phyloP scores from a whole-genome alignment of 2,329 filamentous ascomycete species.

The Botrytis galanthina region DNA sequence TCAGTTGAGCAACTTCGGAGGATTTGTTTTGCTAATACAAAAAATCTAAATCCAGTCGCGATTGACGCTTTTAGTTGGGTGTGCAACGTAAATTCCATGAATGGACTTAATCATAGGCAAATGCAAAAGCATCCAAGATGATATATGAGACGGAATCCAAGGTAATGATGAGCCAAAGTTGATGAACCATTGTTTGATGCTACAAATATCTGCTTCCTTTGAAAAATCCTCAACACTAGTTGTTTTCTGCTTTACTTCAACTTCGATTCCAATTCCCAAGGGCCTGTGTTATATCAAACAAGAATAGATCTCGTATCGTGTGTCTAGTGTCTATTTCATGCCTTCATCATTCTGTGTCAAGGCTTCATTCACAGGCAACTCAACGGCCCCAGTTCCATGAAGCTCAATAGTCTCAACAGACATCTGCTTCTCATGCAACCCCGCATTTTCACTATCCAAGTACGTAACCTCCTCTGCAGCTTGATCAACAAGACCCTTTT shows the following conservation, averaged over 20 bases:
- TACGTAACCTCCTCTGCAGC: background rate
- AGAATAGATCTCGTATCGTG: background rate
- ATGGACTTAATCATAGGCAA: no score
- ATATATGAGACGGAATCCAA: background rate
- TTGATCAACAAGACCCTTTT: background rate
- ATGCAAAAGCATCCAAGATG: no score
- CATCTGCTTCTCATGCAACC: background rate
- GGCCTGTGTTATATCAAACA: background rate
- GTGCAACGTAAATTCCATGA: background rate
- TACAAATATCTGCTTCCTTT: background rate
- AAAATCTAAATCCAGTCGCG: background rate
- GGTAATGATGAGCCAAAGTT: background rate
- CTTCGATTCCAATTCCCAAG: background rate
- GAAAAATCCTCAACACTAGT: background rate
- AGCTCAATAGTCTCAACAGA: background rate
- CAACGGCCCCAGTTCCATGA: background rate
- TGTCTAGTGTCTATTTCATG: background rate
- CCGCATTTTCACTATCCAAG: background rate
- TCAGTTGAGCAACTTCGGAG: background rate
- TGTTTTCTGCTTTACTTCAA: background rate
- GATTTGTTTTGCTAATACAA: background rate
- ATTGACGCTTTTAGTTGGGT: background rate
- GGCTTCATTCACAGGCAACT: background rate
- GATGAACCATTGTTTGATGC: background rate
- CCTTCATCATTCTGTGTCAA: background rate